A percentile compares a stretch with the other conserved stretches of the same genome.
phyloP scores from a whole-genome alignment of 768 basidiomycete genomes.

The Coprinopsis sp. region DNA sequence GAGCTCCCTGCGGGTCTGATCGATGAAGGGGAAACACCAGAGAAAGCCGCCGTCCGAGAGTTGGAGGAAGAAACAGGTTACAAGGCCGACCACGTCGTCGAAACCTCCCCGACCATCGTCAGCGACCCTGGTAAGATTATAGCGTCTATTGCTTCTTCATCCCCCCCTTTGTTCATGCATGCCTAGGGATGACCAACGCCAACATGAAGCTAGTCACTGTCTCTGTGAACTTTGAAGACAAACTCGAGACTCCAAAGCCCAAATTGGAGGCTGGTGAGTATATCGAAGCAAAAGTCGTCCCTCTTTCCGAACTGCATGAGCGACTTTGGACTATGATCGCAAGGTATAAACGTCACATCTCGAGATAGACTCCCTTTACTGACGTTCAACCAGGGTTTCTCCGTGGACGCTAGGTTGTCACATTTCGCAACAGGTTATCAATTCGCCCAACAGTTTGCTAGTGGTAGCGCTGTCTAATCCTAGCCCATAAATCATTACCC shows the following conservation, averaged over 20 bases:
- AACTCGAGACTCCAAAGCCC: constrained; percentile 64
- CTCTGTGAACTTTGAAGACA: constrained; percentile 59
- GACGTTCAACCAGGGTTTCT: constrained; percentile 41
- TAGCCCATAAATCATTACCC: constrained; percentile 5
- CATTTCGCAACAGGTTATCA: constrained; percentile 71
- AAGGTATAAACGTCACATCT: constrained; percentile 37
- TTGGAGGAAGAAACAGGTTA: constrained; percentile 93
- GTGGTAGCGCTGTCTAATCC: not conserved
- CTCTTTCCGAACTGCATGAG: constrained; percentile 53
- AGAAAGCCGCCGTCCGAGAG: constrained; percentile 80
- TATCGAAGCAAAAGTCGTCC: constrained; percentile 70
- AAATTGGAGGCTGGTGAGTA: constrained; percentile 85
- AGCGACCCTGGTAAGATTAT: constrained; percentile 59
- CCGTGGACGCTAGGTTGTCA: constrained; percentile 73
- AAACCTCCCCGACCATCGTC: constrained; percentile 59
- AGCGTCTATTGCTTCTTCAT: constrained; percentile 1
- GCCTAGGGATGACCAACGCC: constrained; percentile 84
- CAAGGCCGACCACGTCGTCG: constrained; percentile 57
- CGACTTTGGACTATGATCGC: constrained; percentile 45
- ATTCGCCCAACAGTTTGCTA: constrained; percentile 37
- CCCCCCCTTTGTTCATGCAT: not conserved
- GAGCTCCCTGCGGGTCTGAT: constrained; percentile 54
- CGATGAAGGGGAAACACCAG: constrained; percentile 79
- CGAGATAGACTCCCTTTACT: not conserved
- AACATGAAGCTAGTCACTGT: constrained; percentile 87